Base-by-base conservation (phyloP, 2,329 filamentous ascomycete species). In the Colletotrichum sp. region DNA sequence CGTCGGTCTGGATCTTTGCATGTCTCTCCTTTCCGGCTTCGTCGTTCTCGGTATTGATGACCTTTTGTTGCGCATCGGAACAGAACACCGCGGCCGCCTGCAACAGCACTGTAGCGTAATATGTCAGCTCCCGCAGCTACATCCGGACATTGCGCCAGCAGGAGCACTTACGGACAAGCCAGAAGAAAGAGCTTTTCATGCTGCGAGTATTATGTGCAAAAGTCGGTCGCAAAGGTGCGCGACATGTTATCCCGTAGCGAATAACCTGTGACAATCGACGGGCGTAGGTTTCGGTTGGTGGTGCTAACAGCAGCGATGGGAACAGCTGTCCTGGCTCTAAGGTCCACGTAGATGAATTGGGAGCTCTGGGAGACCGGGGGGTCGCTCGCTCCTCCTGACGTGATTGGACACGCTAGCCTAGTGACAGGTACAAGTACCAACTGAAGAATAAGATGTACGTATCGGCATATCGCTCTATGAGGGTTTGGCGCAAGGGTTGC, bases 21-120 rank as follows among this genome's bases (percentile, higher is more conserved):
- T 85, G 77, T 61, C 83, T 80, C 29, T 80, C 79, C n/a, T 79
- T 77, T 5, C 78, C 76, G 36, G 75, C 74, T 59, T 78, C 79
- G 54, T 84, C 81, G 36, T 78, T 76, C 6, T 81, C 76, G 12
- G 78, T 78, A 29, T 82, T 78, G 68, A 83, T 76, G 70, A 82
- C 82, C 61, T 84, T 81, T 75, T 86, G 84, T 55, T 82, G 81
- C 69, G 85, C 81, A 70, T 86, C 82, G 43, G 84, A 83, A 75
- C 79, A 78, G 70, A 83, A 76, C 72, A 84, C 82, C 66, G 80
- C 78, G 66, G 81, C 79, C 61, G 80, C 82, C 86, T 88, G 86
- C 85, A 84, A 82, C 67, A 88, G 86, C 84, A 88, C 86, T 88
- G 77, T 73, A 75, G 57, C 43, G 59, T 61, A 57, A 54, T 68